Evolutionary conservation across 2,329 filamentous ascomycete genomes (phyloP).

Genomic region (Dothistroma septosporum): DNA sequence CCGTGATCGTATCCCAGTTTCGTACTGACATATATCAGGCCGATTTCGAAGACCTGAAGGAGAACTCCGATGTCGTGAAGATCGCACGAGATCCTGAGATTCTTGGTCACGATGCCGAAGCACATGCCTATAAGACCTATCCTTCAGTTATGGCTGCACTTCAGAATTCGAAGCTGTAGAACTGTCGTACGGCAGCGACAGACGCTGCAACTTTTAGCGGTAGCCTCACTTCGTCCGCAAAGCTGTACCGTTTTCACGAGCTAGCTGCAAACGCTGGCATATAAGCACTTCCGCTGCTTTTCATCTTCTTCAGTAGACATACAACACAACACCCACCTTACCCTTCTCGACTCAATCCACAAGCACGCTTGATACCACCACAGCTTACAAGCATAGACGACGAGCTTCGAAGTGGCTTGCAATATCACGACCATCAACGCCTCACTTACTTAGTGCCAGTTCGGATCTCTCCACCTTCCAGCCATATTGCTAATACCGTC

Average conservation of each 20-base stretch:
- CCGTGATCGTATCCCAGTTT: not conserved
- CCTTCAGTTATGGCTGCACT: slow-evolving; percentile 4
- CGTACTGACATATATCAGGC: slow-evolving; percentile 28
- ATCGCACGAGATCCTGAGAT: slow-evolving; percentile 48
- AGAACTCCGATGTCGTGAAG: slow-evolving; percentile 44
- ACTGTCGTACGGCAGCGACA: not conserved
- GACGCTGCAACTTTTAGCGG: not conserved
- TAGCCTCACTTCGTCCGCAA: slow-evolving; percentile 1
- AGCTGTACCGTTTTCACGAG: not conserved
- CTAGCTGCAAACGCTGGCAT: not conserved
- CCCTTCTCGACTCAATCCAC: not conserved
- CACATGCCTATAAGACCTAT: slow-evolving; percentile 33
- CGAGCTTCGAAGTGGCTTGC: not conserved
- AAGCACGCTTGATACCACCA: not conserved
- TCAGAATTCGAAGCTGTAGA: not conserved
- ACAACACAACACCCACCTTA: not conserved
- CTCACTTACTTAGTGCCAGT: not conserved
- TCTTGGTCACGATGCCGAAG: slow-evolving; percentile 48
- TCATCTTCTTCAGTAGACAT: not conserved
- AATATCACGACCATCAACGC: not conserved
- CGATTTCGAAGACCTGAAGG: slow-evolving; percentile 45
- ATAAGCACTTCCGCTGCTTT: not conserved
- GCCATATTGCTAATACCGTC: not conserved
- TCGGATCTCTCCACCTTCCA: not conserved
- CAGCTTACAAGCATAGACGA: not conserved